Conservation (phyloP, 345 rosid species). For the Eucalyptus polybractea region DNA sequence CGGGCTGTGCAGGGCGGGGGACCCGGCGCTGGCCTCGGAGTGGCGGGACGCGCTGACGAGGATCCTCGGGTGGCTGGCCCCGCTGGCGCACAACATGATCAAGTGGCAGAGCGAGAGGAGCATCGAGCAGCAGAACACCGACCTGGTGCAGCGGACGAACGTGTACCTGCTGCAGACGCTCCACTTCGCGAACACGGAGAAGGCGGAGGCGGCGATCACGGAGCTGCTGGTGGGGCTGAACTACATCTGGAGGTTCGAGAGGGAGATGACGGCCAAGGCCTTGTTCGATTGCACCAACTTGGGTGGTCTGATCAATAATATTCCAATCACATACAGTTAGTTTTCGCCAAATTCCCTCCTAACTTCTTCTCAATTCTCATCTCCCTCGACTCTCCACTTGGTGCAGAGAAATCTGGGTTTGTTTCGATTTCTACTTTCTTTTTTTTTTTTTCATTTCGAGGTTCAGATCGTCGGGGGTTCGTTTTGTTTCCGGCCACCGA, state of each 20-base stretch:
- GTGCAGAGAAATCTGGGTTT: background rate
- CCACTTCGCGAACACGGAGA: slow-evolving; percentile 65
- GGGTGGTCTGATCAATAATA: background rate
- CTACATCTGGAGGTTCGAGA: slow-evolving; percentile 92
- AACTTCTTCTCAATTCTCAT: background rate
- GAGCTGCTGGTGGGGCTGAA: slow-evolving; percentile 93
- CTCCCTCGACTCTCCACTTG: background rate
- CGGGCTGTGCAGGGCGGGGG: slow-evolving; percentile 51
- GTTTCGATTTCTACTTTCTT: background rate
- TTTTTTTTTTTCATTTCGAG: background rate
- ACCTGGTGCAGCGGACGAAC: background rate
- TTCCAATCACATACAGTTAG: background rate
- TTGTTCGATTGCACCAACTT: slow-evolving; percentile 50
- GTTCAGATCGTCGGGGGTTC: background rate
- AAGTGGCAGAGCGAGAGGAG: slow-evolving; percentile 97
- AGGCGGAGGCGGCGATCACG: slow-evolving; percentile 86
- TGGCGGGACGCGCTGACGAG: slow-evolving; percentile 77
- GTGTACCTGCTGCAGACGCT: slow-evolving; percentile 79
- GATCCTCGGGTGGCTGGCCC: slow-evolving; percentile 79
- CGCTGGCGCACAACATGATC: slow-evolving; percentile 90
- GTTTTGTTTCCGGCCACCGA: background rate
- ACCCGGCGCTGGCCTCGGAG: slow-evolving; percentile 64
- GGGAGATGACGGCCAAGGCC: slow-evolving; percentile 91
- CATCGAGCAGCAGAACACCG: slow-evolving; percentile 61
- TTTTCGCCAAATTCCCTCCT: background rate